Base-by-base conservation (phyloP, 2,329 filamentous ascomycete species). In the Aureobasidium sp. region DNA sequence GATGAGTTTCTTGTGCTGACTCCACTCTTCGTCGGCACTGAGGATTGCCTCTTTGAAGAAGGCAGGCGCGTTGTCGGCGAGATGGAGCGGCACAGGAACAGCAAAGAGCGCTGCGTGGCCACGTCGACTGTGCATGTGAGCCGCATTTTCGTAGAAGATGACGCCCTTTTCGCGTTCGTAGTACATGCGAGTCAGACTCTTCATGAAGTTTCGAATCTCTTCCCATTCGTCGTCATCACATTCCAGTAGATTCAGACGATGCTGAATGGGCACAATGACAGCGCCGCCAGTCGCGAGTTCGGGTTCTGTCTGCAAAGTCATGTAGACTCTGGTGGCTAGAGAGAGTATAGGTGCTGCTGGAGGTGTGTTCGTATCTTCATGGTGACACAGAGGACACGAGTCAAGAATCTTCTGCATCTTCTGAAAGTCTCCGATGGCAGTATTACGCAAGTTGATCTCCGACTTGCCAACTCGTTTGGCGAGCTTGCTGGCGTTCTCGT, bases 161-260 rank as follows among this genome's bases (percentile, higher is more conserved):
- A 97, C 92, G 67, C 94, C 90, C 55, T 89, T 88, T 11, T 92
- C 91, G 73, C 95, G 90, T 45, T 92, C 88, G 75, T 95, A 90
- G 74, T 97, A 99, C 84, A 96, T 88, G 46, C 93, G 85, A 4
- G 88, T 96, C 21, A 99, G 80, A 61, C 85, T 88, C 77, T 99
- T 99, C 93, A 97, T 97, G 71, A 99, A 99, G 73, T 99, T 99
- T 65, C 94, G 88, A 6, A 99, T 87, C 74, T 99, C 94, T 71
- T 99, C 94, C 95, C 95, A 99, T 72, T 99, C 94, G 70, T 99
- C 94, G 69, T 99, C 93, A 73, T 97, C 93, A 73, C 94, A 99
- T 73, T 96, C 93, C n/a, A 99, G 78, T 0, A 99, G 83, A 71
- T 97, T 99, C 25, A 81, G 85, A 57, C 87, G 86, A 71, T 99